A percentile compares a stretch with the other conserved stretches of the same genome.
phyloP scores from a whole-genome alignment of 345 rosid genomes.

The Acer negundo region DNA sequence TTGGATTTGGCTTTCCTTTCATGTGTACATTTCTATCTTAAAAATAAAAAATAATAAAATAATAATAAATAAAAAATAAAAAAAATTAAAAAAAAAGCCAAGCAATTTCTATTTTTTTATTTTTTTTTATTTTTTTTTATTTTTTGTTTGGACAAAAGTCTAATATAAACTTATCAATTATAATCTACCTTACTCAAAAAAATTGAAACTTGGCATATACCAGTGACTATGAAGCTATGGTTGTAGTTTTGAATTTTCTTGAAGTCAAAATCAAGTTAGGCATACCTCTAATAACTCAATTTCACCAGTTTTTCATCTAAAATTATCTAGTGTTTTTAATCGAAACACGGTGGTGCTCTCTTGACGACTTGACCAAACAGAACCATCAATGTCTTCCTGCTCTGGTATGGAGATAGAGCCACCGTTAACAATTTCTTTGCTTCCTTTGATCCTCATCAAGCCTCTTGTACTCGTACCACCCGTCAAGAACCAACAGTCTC shows the following conservation, averaged over 20 bases:
- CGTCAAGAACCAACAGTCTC: constrained; percentile 13
- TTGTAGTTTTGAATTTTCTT: not conserved
- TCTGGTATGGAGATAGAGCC: constrained; percentile 30
- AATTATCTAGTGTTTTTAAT: too few relatives aligned
- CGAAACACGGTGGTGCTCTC: constrained; percentile 31
- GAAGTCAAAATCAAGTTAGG: not conserved
- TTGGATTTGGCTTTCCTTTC: too few relatives aligned
- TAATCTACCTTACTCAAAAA: not conserved
- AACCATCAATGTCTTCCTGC: constrained; percentile 20
- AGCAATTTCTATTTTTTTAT: too few relatives aligned
- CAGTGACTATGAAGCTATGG: not conserved
- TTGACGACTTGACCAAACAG: constrained; percentile 18
- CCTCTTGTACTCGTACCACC: not conserved
- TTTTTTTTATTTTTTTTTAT: too few relatives aligned
- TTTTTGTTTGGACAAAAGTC: too few relatives aligned
- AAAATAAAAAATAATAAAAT: too few relatives aligned
- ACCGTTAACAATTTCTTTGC: constrained; percentile 21
- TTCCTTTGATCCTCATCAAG: not conserved
- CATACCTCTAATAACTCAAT: not conserved
- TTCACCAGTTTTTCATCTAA: not conserved
- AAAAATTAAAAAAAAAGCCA: too few relatives aligned
- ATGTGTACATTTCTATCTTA: too few relatives aligned
- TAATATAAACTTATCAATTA: not conserved
- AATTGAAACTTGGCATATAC: not conserved
- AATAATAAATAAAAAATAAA: too few relatives aligned